These are phyloP conservation scores for Diaporthe batatas DNA, from an alignment of 2,329 filamentous ascomycete genomes.

Conservation along the genomic window DNA sequence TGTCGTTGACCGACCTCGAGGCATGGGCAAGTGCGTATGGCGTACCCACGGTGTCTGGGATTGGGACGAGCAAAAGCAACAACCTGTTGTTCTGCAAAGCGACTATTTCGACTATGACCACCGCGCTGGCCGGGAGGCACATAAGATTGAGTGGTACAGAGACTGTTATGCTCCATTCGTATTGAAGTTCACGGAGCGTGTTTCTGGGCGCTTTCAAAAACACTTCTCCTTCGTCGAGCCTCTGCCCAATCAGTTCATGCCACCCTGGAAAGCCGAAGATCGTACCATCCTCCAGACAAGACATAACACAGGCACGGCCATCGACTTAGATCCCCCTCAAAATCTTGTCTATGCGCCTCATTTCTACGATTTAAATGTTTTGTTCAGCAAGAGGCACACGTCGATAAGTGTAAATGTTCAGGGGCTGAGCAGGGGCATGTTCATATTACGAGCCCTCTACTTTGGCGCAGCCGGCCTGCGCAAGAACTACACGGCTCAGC, in stretches of 20 bases:
- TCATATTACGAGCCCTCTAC: slow-evolving; percentile 56
- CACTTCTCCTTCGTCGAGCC: slow-evolving; percentile 57
- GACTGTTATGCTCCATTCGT: slow-evolving; percentile 59
- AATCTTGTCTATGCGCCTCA: slow-evolving; percentile 58
- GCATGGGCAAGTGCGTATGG: slow-evolving; percentile 56
- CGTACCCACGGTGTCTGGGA: slow-evolving; percentile 55
- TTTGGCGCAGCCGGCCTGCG: slow-evolving; percentile 54
- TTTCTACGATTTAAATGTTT: slow-evolving; percentile 58
- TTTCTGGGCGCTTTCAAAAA: slow-evolving; percentile 48
- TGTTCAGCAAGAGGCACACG: slow-evolving; percentile 54
- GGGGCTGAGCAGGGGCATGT: slow-evolving; percentile 55
- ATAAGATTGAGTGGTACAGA: slow-evolving; percentile 56
- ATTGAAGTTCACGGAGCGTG: slow-evolving; percentile 52
- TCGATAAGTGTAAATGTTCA: slow-evolving; percentile 58
- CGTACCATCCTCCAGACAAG: slow-evolving; percentile 40
- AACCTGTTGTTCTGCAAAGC: slow-evolving; percentile 46
- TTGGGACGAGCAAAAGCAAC: slow-evolving; percentile 51
- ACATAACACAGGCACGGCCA: slow-evolving; percentile 49
- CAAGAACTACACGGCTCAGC: slow-evolving; percentile 55
- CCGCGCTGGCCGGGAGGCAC: slow-evolving; percentile 52
- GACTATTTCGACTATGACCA: slow-evolving; percentile 57
- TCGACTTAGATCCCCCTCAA: slow-evolving; percentile 47
- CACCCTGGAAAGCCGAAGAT: slow-evolving; percentile 50
- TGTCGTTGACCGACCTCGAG: slow-evolving; percentile 43
- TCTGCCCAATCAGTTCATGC: slow-evolving; percentile 58